These are phyloP conservation scores for Wolfiporia cocos DNA, from an alignment of 1,284 basidiomycete genomes.

Conservation along the genomic window DNA sequence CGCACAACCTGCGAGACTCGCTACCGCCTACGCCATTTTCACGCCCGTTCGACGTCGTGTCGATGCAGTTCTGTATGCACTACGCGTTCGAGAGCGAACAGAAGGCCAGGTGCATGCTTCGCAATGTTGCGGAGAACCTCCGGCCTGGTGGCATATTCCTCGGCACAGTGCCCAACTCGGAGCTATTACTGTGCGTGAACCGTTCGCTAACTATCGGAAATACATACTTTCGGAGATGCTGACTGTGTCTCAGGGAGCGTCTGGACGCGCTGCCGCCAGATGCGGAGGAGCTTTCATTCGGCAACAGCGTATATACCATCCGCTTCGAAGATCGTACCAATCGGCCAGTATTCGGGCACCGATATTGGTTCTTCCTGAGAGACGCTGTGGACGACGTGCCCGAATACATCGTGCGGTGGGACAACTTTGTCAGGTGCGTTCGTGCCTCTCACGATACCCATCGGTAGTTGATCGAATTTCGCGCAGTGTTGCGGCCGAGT, in stretches of 20 bases:
- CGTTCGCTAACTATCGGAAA: neutral
- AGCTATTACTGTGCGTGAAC: conserved; percentile 65
- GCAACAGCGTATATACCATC: conserved; percentile 88
- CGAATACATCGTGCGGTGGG: conserved; percentile 95
- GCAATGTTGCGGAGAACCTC: conserved; percentile 83
- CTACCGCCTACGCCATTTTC: conserved; percentile 48
- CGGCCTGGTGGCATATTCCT: conserved; percentile 85
- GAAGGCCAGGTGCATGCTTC: conserved; percentile 89
- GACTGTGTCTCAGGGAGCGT: conserved; percentile 43
- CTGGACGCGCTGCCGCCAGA: conserved; percentile 59
- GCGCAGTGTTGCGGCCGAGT: conserved; percentile 77
- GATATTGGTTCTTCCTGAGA: conserved; percentile 89
- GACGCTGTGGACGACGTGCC: conserved; percentile 98
- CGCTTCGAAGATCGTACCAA: conserved; percentile 71
- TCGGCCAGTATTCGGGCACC: conserved; percentile 77
- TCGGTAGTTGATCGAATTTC: neutral
- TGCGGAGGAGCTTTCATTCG: conserved; percentile 70
- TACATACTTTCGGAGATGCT: conserved; percentile 8
- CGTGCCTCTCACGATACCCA: neutral
- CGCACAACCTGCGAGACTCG: conserved; percentile 60
- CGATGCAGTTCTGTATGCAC: conserved; percentile 99
- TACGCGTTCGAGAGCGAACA: conserved; percentile 91
- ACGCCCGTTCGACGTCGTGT: conserved; percentile 85
- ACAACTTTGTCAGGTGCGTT: conserved; percentile 80
- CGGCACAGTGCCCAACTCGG: conserved; percentile 90